phyloP scores from a whole-genome alignment of 2,329 filamentous ascomycete genomes.

The Parascedosporium putredinis region DNA sequence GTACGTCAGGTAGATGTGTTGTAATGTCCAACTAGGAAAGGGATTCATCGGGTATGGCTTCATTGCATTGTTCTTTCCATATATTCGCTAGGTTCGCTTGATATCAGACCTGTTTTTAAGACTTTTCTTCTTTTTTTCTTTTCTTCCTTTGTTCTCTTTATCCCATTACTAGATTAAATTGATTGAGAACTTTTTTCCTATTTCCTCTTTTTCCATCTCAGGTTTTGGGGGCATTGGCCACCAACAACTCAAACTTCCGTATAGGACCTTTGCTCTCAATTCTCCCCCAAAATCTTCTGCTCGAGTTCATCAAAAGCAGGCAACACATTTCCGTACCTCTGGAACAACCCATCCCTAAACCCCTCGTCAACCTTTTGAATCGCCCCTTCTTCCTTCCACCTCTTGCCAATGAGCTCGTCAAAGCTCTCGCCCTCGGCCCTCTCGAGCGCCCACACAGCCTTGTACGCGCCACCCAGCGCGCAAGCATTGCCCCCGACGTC shows the following conservation, averaged over 20 bases:
- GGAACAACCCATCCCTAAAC: slow-evolving; percentile 64
- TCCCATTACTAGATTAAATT: background rate
- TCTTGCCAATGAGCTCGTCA: slow-evolving; percentile 70
- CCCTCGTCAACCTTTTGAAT: slow-evolving; percentile 75
- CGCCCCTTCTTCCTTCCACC: slow-evolving; percentile 80
- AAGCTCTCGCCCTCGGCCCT: slow-evolving; percentile 61
- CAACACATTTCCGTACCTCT: slow-evolving; percentile 66
- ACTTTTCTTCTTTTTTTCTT: background rate
- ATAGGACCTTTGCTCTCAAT: no score
- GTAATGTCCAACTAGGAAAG: no score
- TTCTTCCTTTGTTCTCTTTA: slow-evolving; percentile 9
- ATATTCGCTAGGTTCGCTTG: slow-evolving; percentile 5
- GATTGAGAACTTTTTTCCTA: no score
- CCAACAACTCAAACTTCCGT: no score
- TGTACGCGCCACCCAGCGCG: slow-evolving; percentile 87
- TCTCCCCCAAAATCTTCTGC: slow-evolving; percentile 42
- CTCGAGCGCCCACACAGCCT: slow-evolving; percentile 87
- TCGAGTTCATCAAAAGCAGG: slow-evolving; percentile 72
- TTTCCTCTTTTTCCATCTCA: no score
- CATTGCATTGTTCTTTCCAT: background rate
- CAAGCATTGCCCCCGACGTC: slow-evolving; percentile 95
- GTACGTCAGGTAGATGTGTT: slow-evolving; percentile 45
- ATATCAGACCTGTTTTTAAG: background rate
- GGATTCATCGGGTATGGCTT: background rate
- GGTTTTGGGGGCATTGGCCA: no score